Evolutionary conservation across 306 rosid genomes (phyloP).

Genomic region (Pyrus pyrifolia): DNA sequence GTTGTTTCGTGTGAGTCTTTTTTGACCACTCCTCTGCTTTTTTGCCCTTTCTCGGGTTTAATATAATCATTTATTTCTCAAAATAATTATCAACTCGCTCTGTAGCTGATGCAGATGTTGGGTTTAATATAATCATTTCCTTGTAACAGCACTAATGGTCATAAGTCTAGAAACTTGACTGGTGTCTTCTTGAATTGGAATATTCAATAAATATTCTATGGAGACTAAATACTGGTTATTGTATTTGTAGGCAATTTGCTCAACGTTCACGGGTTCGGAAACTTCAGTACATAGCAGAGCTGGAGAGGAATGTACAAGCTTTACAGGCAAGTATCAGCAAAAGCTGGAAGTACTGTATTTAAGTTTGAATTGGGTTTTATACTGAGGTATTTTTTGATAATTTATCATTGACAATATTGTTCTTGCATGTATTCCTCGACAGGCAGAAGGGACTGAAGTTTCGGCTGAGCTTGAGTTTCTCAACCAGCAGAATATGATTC

Average conservation of each 20-base stretch:
- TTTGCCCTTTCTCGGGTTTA: neutral
- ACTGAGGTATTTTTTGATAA: neutral
- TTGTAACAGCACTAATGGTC: neutral
- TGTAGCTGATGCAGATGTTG: neutral
- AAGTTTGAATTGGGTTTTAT: neutral
- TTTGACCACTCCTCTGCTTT: neutral
- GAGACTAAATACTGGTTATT: conserved; percentile 22
- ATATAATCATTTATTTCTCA: neutral
- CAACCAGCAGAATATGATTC: conserved; percentile 85
- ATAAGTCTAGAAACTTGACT: neutral
- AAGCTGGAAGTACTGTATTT: conserved; percentile 11
- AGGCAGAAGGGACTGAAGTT: conserved; percentile 94
- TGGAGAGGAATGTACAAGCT: conserved; percentile 94
- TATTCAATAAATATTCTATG: neutral
- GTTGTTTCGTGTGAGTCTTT: neutral
- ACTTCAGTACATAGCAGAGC: conserved; percentile 97
- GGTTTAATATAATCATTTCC: neutral
- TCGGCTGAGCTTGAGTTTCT: conserved; percentile 95
- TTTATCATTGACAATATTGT: neutral
- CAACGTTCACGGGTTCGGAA: conserved; percentile 98
- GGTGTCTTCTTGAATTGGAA: neutral
- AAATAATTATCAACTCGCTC: neutral
- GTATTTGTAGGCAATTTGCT: conserved; percentile 92
- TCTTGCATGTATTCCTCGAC: conserved; percentile 23
- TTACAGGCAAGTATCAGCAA: conserved; percentile 66